phyloP scores from a whole-genome alignment of 805 yeast genomes.

The Kluyveromyces wickerhamii region DNA sequence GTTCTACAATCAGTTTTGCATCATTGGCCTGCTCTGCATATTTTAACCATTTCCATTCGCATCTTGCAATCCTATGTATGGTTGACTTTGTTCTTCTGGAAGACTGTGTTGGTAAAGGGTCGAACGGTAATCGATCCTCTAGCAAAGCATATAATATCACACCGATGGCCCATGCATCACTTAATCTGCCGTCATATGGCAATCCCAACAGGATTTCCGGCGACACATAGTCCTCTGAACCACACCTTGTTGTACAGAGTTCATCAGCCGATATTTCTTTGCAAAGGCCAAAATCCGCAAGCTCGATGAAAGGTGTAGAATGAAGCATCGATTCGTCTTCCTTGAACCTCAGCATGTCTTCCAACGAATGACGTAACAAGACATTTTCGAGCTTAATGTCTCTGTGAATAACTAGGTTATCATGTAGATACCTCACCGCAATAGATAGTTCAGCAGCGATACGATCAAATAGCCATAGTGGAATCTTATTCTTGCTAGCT shows the following conservation, averaged over 20 bases:
- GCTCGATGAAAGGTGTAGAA: conserved; percentile 37
- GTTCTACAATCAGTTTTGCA: conserved; percentile 24
- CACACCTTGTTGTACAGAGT: conserved; percentile 82
- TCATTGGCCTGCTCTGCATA: conserved; percentile 32
- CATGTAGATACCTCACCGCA: conserved; percentile 69
- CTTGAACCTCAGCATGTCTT: conserved; percentile 21
- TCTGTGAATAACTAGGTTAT: conserved; percentile 66
- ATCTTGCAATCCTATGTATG: conserved; percentile 85
- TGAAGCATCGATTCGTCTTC: conserved; percentile 22
- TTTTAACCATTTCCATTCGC: conserved; percentile 82
- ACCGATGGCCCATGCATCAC: conserved; percentile 94
- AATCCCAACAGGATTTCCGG: conserved; percentile 90
- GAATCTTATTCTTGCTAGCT: conserved; percentile 39
- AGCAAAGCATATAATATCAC: conserved; percentile 78
- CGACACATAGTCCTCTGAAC: conserved; percentile 92
- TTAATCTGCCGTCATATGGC: conserved; percentile 82
- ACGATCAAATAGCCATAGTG: conserved; percentile 45
- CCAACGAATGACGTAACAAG: conserved; percentile 38
- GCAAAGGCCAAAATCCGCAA: conserved; percentile 88
- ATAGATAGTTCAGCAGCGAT: conserved; percentile 62
- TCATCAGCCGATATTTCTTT: conserved; percentile 52
- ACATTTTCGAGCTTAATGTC: conserved; percentile 88
- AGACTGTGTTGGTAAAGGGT: conserved; percentile 55
- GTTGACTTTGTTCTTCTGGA: conserved; percentile 35
- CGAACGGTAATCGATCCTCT: conserved; percentile 89